Base-by-base conservation (phyloP, 2,329 filamentous ascomycete genomes). In the Pyrenophora tritici-repentis region DNA sequence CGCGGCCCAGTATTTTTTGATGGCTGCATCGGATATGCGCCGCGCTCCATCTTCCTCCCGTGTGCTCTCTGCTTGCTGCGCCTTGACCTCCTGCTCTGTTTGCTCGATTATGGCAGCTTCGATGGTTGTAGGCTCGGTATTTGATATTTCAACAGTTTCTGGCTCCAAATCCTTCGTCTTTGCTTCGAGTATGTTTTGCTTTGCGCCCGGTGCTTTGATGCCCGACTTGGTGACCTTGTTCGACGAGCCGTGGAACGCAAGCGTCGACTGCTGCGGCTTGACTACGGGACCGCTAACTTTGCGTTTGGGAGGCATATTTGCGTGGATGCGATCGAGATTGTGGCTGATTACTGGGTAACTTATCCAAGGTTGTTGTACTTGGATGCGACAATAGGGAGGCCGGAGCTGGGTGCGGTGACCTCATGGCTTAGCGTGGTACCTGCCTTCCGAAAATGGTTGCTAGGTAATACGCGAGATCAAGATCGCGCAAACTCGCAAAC, bases 1-100 rank as follows among this genome's bases (percentile, higher is more conserved):
- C 9, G 73, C 73, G 59, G 78, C 79, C 91, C 91, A 97, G 72
- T 96, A 97, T 66, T 79, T 80, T 62, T 83, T 83, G 56, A 97
- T 86, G 63, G 90, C 85, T 40, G 81, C 76, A 49, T 89, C 82
- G 6, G 82, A 83, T 35, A 95, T 75, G 59, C 84, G 82, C 56
- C 84, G 79, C 1, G 91, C 91, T 53, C 75, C 76, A 18, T 79
- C 61, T 62, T 89, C 77, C 50, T 79, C 76, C 53, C 58, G 62
- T 60, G 47, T 61, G 56, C 53, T 60, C 47, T 62, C 50, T 12
- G 47, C 46, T 44, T 61, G 48, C 50, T 65, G 63, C 37, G 61
- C 61, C 40, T 62, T 52, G 18, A 61, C 60, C 52, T 75, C 74
- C 44, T 71, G 59, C 47, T 71, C 59, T 6, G 66, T 63, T 60